Evolutionary conservation across 495 filamentous ascomycete genomes (phyloP), one percentile per base, ranked within the genome.

Genomic region (Penicillium cosmopolitanum): DNA sequence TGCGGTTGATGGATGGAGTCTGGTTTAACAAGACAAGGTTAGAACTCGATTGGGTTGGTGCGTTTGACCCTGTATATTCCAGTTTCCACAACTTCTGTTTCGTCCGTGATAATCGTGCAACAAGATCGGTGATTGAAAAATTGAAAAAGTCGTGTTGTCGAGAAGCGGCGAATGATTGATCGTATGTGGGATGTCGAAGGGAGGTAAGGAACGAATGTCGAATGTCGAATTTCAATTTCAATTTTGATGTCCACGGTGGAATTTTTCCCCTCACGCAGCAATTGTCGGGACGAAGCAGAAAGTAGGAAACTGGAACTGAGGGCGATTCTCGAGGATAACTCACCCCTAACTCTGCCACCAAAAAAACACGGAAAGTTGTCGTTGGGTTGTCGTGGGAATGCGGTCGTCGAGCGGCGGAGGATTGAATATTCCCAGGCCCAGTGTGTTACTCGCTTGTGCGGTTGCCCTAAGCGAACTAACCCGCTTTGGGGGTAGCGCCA

Each of bases 1-100:
- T 85, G 85, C 86, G 81, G 74, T 80, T 74, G 68, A 74, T 85
- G 73, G 73, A 76, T 73, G 73, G 79, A 44, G 80, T 84, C 82
- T 84, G 68, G 52, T 68, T 50, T 51, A n/a, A 63, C 23, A 60
- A 57, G 62, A 51, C 57, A 63, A 63, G 61, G 66, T 72, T 69
- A 71, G 64, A 56, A 64, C 63, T 64, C 52, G 53, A 50, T 36
- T 51, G 34, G 52, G 56, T 58, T 52, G 55, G 40, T 58, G 62
- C 53, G 57, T 48, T 56, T 23, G 38, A 53, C 60, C 21, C 46
- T 48, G 46, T 19, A 48, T 11, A 55, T 52, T 42, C 47, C 25
- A 51, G 36, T 43, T 60, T 55, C 56, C 61, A 59, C 56, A 44
- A 44, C 61, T 71, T 71, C 68, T 66, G 66, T 23, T 63, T 69